phyloP scores from a whole-genome alignment of 768 basidiomycete genomes.

The Lactifluus pinguis region DNA sequence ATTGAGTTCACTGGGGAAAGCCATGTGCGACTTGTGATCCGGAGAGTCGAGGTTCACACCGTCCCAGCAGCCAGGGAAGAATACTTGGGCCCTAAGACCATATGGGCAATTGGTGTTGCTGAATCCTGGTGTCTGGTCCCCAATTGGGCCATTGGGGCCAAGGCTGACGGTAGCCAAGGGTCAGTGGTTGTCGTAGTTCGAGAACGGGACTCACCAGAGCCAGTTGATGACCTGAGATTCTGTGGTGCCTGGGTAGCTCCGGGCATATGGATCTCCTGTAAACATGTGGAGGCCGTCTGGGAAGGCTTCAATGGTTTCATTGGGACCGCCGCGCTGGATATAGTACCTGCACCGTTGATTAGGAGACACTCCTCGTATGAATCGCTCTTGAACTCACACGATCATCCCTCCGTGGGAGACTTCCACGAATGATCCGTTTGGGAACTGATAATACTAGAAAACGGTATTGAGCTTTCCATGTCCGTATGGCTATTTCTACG shows the following conservation, averaged over 20 bases:
- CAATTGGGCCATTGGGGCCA: neutral
- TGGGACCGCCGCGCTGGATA: neutral
- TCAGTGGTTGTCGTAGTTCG: neutral
- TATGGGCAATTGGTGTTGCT: constrained; percentile 21
- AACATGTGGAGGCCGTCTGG: constrained; percentile 23
- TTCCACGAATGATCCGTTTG: constrained; percentile 2
- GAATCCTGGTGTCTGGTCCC: constrained; percentile 15
- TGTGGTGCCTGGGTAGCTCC: constrained; percentile 20
- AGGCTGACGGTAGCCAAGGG: neutral
- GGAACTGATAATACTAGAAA: constrained; percentile 12
- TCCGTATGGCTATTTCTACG: neutral
- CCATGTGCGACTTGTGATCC: constrained; percentile 34
- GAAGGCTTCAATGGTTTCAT: constrained; percentile 14
- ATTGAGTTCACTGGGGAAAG: constrained; percentile 21
- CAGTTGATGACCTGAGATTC: constrained; percentile 21
- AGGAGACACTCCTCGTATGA: neutral
- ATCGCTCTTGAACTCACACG: constrained; percentile 4
- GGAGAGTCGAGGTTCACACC: constrained; percentile 31
- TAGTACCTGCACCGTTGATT: constrained; percentile 10
- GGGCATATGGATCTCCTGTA: constrained; percentile 22
- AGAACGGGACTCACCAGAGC: constrained; percentile 19
- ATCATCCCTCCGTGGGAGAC: constrained; percentile 16
- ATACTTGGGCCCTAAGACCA: constrained; percentile 25
- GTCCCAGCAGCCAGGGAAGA: constrained; percentile 33
- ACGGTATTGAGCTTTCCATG: constrained; percentile 1